These are phyloP conservation scores for Castanea crenata DNA, from an alignment of 306 rosid genomes.

Conservation along the genomic window DNA sequence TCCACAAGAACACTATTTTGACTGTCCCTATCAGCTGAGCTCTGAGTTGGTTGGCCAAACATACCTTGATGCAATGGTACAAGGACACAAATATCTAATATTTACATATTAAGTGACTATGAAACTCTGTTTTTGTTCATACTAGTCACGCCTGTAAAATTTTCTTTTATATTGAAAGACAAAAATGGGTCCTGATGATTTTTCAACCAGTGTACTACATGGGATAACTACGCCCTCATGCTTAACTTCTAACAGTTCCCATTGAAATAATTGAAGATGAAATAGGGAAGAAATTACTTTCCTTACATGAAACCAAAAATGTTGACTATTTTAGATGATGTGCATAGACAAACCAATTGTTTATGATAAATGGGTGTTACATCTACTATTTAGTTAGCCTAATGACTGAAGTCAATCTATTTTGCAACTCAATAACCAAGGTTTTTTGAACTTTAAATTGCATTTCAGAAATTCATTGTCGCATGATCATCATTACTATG, in stretches of 20 bases:
- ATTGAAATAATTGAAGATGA: not conserved
- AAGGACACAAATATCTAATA: not conserved
- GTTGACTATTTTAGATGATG: not conserved
- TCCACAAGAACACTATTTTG: slow-evolving; percentile 94
- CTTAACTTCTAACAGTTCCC: not conserved
- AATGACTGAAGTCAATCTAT: not conserved
- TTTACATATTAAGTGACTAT: not conserved
- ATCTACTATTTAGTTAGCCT: not conserved
- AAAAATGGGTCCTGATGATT: not conserved
- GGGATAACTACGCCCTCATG: not conserved
- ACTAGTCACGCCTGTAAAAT: not conserved
- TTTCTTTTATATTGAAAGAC: not conserved
- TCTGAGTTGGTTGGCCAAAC: slow-evolving; percentile 84
- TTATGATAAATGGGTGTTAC: not conserved
- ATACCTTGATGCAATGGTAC: slow-evolving; percentile 82
- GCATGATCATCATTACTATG: slow-evolving; percentile 17
- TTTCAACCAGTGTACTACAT: not conserved
- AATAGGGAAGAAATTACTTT: too few relatives aligned
- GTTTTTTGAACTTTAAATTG: not conserved
- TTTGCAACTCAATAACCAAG: not conserved
- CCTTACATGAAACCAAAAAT: not conserved
- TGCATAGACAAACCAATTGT: not conserved
- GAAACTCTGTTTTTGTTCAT: not conserved
- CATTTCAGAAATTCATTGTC: not conserved
- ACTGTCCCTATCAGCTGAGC: slow-evolving; percentile 90